These are phyloP conservation scores for Agaricales sp. DNA, from an alignment of 1,284 basidiomycete genomes.

Conservation along the genomic window DNA sequence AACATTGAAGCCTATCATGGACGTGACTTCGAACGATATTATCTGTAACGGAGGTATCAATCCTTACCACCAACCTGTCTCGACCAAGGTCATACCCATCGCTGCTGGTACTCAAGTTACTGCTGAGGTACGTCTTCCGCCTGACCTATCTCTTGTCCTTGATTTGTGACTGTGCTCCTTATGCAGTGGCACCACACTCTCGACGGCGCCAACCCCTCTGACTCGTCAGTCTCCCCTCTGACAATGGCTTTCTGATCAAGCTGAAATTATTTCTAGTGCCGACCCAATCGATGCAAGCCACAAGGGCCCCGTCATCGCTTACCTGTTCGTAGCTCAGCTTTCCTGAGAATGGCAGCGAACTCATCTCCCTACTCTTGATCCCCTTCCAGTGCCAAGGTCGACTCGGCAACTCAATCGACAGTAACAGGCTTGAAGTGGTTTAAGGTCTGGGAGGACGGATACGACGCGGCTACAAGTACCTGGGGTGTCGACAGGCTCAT, in stretches of 20 bases:
- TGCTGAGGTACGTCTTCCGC: constrained; percentile 21
- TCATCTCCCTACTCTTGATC: neutral
- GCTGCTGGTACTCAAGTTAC: constrained; percentile 40
- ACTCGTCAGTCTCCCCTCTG: neutral
- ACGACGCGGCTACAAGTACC: constrained; percentile 3
- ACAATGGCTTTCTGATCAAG: neutral
- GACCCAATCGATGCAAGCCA: constrained; percentile 1
- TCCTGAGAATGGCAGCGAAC: neutral
- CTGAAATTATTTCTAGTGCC: neutral
- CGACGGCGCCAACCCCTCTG: neutral
- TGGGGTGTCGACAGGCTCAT: constrained; percentile 32
- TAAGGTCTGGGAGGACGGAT: constrained; percentile 30
- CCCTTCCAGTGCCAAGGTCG: constrained; percentile 31
- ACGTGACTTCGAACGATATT: constrained; percentile 44
- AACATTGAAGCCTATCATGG: constrained; percentile 36
- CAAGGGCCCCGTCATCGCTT: neutral
- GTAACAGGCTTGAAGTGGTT: constrained; percentile 50
- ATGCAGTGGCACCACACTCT: neutral
- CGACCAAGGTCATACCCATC: constrained; percentile 36
- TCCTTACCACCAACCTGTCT: constrained; percentile 43
- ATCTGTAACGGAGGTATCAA: constrained; percentile 56
- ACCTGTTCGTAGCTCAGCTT: neutral
- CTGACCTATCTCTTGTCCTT: neutral
- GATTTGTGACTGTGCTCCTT: neutral
- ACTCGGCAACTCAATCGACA: constrained; percentile 29